Percentiles rank a stretch among this genome's conserved stretches.
phyloP scores from a whole-genome alignment of 495 filamentous ascomycete genomes.

The Aspergillus funiculosus region DNA sequence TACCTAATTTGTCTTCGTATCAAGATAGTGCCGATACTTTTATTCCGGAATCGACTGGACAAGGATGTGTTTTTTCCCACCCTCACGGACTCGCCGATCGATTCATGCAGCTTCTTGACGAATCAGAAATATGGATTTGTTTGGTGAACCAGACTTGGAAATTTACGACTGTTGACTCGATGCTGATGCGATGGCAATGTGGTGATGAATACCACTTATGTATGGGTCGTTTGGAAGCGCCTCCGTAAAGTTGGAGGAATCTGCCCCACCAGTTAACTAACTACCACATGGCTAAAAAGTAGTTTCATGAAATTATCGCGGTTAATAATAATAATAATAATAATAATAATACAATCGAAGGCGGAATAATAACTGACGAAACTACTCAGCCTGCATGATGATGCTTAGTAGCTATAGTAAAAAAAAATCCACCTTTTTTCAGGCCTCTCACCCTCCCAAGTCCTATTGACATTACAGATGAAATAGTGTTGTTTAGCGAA shows the following conservation, averaged over 20 bases:
- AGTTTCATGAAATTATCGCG: conserved; percentile 5
- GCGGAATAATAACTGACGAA: neutral
- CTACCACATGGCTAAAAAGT: conserved; percentile 13
- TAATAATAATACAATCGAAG: neutral
- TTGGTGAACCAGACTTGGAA: conserved; percentile 8
- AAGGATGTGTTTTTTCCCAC: conserved; percentile 11
- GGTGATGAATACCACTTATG: conserved; percentile 6
- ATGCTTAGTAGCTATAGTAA: too few species aligned
- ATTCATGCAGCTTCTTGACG: conserved; percentile 14
- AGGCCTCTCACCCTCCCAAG: too few species aligned
- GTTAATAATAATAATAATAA: neutral
- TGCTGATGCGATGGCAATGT: neutral
- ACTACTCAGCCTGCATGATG: too few species aligned
- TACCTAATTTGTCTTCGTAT: neutral
- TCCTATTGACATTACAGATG: too few species aligned
- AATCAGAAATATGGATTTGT: conserved; percentile 8
- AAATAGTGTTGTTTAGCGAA: too few species aligned
- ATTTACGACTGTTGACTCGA: neutral
- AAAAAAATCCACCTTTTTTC: neutral
- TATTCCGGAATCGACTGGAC: neutral
- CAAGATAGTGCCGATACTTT: neutral
- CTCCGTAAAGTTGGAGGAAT: conserved; percentile 1
- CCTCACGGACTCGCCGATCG: conserved; percentile 12
- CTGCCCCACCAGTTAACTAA: conserved; percentile 10
- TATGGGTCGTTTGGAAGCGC: too few species aligned